phyloP scores from a whole-genome alignment of 2,329 filamentous ascomycete genomes.

The Coniochaeta sp. region DNA sequence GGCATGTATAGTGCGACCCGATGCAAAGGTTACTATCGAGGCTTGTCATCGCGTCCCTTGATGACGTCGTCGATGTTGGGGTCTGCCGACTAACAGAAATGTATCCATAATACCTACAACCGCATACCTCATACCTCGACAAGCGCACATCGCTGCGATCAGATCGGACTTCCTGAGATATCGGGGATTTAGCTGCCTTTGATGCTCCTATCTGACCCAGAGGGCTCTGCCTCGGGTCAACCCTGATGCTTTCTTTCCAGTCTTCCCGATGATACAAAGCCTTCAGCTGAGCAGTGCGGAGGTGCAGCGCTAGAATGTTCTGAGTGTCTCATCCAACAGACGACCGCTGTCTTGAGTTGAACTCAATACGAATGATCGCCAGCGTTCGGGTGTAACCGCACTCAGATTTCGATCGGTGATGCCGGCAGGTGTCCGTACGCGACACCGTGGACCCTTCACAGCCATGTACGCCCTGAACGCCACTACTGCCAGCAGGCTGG shows the following conservation, averaged over 20 bases:
- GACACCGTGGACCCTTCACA: no score
- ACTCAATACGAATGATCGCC: not conserved
- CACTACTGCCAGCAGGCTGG: no score
- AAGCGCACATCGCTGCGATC: no score
- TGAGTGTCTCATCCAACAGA: not conserved
- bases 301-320: no score
- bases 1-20: not conserved
- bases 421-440: not conserved
- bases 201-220: no score
- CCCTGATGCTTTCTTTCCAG: no score
- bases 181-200: no score
- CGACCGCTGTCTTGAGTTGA: not conserved
- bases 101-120: not conserved
- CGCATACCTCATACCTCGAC: not conserved
- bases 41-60: not conserved
- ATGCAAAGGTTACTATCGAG: not conserved
- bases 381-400: not conserved
- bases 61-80: not conserved
- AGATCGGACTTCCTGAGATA: no score
- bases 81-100: not conserved
- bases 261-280: no score
- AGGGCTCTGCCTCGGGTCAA: no score
- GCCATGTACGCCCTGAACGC: no score
- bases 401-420: not conserved
- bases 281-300: no score